These are phyloP conservation scores for Scutellaria barbata DNA, from an alignment of 257 asterid species.

Conservation along the genomic window DNA sequence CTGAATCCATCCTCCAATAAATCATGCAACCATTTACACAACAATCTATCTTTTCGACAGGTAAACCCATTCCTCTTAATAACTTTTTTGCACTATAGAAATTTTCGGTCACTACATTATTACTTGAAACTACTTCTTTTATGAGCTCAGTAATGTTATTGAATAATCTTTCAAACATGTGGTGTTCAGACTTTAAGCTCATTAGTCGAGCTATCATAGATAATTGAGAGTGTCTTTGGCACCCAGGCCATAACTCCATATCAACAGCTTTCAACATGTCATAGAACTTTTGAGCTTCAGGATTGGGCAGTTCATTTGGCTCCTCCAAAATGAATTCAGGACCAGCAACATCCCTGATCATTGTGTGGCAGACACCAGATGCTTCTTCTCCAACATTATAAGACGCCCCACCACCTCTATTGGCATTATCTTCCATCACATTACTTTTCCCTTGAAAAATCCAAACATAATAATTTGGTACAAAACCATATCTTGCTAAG, in stretches of 20 bases:
- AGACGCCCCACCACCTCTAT: background rate
- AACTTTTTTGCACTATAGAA: background rate
- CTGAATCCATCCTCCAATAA: background rate
- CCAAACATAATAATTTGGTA: background rate
- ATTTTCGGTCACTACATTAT: too few relatives aligned
- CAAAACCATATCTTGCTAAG: too few relatives aligned
- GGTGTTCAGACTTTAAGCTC: too few relatives aligned
- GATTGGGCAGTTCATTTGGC: background rate
- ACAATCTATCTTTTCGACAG: background rate
- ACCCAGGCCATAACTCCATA: background rate
- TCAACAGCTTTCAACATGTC: background rate
- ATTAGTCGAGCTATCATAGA: too few relatives aligned
- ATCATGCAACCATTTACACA: background rate
- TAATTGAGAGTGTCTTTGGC: background rate
- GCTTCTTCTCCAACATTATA: background rate
- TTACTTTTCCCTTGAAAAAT: background rate
- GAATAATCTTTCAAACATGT: too few relatives aligned
- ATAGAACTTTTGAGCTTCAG: background rate
- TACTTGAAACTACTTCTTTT: too few relatives aligned
- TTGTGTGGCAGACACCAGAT: background rate
- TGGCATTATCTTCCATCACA: background rate
- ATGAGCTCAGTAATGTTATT: too few relatives aligned
- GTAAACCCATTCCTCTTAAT: background rate
- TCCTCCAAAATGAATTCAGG: background rate
- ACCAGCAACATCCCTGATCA: background rate